phyloP scores from a whole-genome alignment of 2,329 filamentous ascomycete species.

The Nemania abortiva region DNA sequence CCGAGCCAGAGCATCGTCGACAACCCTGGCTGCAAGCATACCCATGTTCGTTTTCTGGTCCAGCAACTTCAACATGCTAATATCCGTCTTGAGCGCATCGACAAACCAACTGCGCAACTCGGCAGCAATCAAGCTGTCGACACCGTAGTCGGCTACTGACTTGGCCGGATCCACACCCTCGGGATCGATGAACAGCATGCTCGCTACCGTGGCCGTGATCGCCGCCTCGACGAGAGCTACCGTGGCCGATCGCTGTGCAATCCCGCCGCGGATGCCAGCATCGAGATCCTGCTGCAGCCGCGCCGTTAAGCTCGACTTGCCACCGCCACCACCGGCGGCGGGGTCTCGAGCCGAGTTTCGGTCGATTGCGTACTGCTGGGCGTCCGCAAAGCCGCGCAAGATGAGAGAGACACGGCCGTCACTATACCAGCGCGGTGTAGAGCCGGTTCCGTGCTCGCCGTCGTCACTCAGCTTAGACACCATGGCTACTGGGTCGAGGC shows the following conservation, averaged over 20 bases:
- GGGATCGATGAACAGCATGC: conserved; percentile 6
- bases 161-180: neutral
- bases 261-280: neutral
- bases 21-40: no score
- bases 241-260: neutral
- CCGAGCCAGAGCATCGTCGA: no score
- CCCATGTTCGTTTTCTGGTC: no score
- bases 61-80: conserved; percentile 25
- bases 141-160: conserved; percentile 15
- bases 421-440: conserved; percentile 9
- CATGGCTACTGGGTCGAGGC: conserved; percentile 47
- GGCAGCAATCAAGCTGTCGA: conserved; percentile 33
- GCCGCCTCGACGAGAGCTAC: neutral
- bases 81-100: neutral
- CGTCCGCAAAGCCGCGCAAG: conserved; percentile 3
- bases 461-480: neutral
- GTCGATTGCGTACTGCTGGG: neutral
- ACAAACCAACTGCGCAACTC: conserved; percentile 34
- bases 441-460: neutral
- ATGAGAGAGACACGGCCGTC: conserved; percentile 11
- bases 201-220: neutral
- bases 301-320: no score
- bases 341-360: neutral
- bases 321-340: neutral
- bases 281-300: neutral